Evolutionary conservation across 2,329 filamentous ascomycete species (phyloP).

Genomic region (Xylariaceae sp.): DNA sequence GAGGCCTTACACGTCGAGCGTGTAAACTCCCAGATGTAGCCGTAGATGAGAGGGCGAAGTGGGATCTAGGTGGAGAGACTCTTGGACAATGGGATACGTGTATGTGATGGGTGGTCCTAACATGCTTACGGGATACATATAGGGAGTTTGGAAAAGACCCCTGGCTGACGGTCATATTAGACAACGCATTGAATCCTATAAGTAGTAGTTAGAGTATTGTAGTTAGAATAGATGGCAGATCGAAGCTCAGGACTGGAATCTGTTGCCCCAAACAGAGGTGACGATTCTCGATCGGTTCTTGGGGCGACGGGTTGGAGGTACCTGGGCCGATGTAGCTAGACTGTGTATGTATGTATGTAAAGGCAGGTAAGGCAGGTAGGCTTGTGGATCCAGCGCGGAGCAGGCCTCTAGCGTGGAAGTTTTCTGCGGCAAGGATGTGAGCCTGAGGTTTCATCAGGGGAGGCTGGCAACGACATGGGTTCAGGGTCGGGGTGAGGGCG

Average conservation of each 20-base stretch:
- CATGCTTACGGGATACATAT: slow-evolving; percentile 8
- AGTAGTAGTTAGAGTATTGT: slow-evolving; percentile 17
- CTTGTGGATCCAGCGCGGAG: slow-evolving; percentile 23
- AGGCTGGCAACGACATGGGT: slow-evolving; percentile 31
- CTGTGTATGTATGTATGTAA: no score
- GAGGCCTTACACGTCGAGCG: slow-evolving; percentile 16
- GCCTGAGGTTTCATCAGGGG: slow-evolving; percentile 39
- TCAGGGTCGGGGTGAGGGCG: slow-evolving; percentile 28
- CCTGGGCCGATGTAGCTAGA: slow-evolving; percentile 22
- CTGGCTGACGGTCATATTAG: slow-evolving; percentile 14
- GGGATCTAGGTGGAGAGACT: slow-evolving; percentile 20
- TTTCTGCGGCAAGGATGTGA: slow-evolving; percentile 35
- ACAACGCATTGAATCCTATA: slow-evolving; percentile 12
- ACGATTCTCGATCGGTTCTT: not conserved
- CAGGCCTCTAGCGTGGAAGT: slow-evolving; percentile 29
- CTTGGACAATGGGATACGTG: slow-evolving; percentile 10
- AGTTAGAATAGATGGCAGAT: not conserved
- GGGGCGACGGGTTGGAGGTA: not conserved
- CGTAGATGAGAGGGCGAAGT: slow-evolving; percentile 23
- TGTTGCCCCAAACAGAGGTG: not conserved
- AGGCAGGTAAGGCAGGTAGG: slow-evolving; percentile 23
- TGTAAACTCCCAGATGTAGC: slow-evolving; percentile 21
- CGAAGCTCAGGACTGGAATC: not conserved
- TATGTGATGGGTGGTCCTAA: slow-evolving; percentile 7
- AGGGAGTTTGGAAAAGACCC: slow-evolving; percentile 16